Evolutionary conservation across 768 basidiomycete genomes (phyloP).

Genomic region (Mycena belliarum): DNA sequence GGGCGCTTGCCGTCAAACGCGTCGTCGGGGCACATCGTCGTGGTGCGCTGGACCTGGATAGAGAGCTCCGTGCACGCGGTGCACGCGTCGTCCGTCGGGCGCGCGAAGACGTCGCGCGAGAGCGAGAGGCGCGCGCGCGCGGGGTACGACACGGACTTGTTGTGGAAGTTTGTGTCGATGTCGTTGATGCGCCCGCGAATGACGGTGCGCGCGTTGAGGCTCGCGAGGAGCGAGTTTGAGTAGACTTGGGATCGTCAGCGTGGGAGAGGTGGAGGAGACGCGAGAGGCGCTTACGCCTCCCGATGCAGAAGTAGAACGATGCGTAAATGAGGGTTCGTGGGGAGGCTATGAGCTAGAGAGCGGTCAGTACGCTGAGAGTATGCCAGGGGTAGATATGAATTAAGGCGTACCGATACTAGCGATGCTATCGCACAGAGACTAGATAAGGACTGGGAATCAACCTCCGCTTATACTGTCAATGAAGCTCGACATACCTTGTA

Average conservation of each 20-base stretch:
- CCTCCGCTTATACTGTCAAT: too few species aligned
- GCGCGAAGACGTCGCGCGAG: slow-evolving; percentile 14
- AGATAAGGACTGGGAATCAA: not conserved
- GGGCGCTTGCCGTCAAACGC: not conserved
- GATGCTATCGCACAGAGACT: slow-evolving; percentile 51
- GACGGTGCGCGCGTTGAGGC: slow-evolving; percentile 16
- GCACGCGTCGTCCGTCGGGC: not conserved
- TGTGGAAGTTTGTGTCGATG: slow-evolving; percentile 21
- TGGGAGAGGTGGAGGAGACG: too few species aligned
- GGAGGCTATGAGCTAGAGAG: slow-evolving; percentile 26
- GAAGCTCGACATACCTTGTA: slow-evolving; percentile 35
- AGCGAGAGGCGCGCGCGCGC: not conserved
- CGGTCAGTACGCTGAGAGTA: too few species aligned
- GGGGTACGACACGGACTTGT: not conserved
- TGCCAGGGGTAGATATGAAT: not conserved
- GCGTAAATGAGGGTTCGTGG: slow-evolving; percentile 33
- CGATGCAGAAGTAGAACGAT: slow-evolving; percentile 35
- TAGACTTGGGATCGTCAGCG: slow-evolving; percentile 22
- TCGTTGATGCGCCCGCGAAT: slow-evolving; percentile 21
- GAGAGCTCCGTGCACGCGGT: slow-evolving; percentile 8
- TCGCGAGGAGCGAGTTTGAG: slow-evolving; percentile 30
- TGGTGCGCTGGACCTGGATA: slow-evolving; percentile 9
- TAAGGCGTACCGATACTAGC: slow-evolving; percentile 41
- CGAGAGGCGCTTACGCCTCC: slow-evolving; percentile 27
- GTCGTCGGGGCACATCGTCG: slow-evolving; percentile 1